These are phyloP conservation scores for Schizochytrium sp. DNA, from an alignment of 108 stramenopile species.

Conservation along the genomic window DNA sequence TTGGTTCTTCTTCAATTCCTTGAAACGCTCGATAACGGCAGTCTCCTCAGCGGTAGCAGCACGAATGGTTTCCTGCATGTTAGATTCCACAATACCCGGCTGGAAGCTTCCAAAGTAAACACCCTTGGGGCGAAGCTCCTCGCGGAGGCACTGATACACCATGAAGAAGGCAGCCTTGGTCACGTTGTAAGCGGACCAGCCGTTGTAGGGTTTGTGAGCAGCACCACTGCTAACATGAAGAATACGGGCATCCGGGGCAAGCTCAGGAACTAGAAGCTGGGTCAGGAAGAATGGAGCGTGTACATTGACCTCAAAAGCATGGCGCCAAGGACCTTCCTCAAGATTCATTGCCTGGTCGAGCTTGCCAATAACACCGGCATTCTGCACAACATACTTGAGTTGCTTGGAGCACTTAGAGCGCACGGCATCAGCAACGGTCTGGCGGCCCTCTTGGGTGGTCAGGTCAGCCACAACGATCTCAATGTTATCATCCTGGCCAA, in stretches of 20 bases:
- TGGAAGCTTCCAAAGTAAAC: conserved; percentile 74
- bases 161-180: conserved; percentile 81
- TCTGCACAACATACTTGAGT: conserved; percentile 76
- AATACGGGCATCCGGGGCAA: conserved; percentile 76
- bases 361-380: conserved; percentile 78
- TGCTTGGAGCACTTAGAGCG: conserved; percentile 16
- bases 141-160: conserved; percentile 76
- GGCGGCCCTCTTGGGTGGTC: conserved; percentile 2
- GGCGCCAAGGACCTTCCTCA: conserved; percentile 68
- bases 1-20: conserved; percentile 57
- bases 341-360: conserved; percentile 73
- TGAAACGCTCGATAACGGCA: conserved; percentile 73
- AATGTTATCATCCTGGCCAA: conserved; percentile 45
- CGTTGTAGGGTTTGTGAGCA: conserved; percentile 74
- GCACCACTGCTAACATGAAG: conserved; percentile 73
- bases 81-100: conserved; percentile 83
- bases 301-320: conserved; percentile 70
- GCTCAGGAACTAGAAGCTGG: conserved; percentile 75
- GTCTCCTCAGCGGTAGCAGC: conserved; percentile 68
- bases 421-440: background rate
- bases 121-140: conserved; percentile 69
- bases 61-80: conserved; percentile 81
- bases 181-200: conserved; percentile 80
- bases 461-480: conserved; percentile 34
- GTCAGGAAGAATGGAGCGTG: conserved; percentile 78